Percentiles rank a stretch among this genome's conserved stretches.
These are phyloP conservation scores for Cordyceps cateniannulata DNA, from an alignment of 2,329 filamentous ascomycete genomes.

Conservation along the genomic window DNA sequence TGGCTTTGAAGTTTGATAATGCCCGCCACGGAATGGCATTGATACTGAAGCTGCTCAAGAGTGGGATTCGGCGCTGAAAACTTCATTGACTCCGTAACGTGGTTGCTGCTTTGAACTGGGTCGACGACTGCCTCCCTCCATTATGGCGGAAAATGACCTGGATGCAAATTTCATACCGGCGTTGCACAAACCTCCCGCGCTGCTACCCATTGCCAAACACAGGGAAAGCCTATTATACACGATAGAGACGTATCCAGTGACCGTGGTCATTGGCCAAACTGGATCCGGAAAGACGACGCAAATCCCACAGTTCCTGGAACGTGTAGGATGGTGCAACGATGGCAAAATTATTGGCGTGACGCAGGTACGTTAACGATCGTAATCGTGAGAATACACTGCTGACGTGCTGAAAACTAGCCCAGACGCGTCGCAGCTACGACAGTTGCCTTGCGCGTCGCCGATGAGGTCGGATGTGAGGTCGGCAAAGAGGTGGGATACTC, in stretches of 20 bases:
- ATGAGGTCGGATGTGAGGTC: slow-evolving; percentile 78
- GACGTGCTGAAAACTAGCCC: slow-evolving; percentile 47
- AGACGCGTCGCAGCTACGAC: slow-evolving; percentile 86
- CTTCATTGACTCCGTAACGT: background rate
- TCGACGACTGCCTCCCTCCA: background rate
- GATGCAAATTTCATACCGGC: slow-evolving; percentile 64
- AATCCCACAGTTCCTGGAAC: slow-evolving; percentile 83
- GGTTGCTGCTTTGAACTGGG: background rate
- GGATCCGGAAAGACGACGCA: slow-evolving; percentile 96
- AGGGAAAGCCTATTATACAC: slow-evolving; percentile 75
- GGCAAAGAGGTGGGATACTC: slow-evolving; percentile 92
- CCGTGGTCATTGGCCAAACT: slow-evolving; percentile 87
- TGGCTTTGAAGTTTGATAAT: no score
- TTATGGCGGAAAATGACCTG: slow-evolving; percentile 52
- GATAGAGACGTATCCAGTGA: slow-evolving; percentile 76
- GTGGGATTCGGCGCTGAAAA: background rate
- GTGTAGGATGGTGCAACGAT: slow-evolving; percentile 80
- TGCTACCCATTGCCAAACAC: slow-evolving; percentile 84
- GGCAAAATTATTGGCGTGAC: slow-evolving; percentile 83
- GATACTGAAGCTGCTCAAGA: no score
- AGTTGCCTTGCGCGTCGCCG: slow-evolving; percentile 79
- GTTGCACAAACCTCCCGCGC: slow-evolving; percentile 74
- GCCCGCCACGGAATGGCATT: no score
- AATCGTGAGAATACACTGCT: slow-evolving; percentile 12
- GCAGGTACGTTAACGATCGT: slow-evolving; percentile 53